A percentile compares a stretch with the other conserved stretches of the same genome.
Evolutionary conservation across 768 basidiomycete species (phyloP).

Genomic region (Naematelia aurantialba): DNA sequence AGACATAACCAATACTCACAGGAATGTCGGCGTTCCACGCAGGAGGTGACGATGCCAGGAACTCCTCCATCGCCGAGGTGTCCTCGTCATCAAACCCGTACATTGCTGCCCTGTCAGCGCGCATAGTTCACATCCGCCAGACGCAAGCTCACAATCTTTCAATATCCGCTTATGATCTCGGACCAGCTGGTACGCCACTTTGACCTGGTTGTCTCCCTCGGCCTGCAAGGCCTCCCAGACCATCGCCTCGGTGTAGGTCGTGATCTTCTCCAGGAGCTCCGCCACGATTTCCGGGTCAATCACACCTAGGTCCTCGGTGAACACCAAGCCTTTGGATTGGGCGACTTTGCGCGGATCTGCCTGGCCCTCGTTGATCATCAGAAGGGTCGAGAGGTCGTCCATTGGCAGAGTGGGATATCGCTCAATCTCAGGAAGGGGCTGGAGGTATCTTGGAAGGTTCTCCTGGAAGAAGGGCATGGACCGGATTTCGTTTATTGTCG

Average conservation of each 20-base stretch:
- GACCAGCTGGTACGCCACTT: constrained; percentile 91
- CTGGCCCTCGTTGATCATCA: constrained; percentile 41
- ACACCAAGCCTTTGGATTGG: constrained; percentile 50
- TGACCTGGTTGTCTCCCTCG: constrained; percentile 89
- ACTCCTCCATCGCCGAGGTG: constrained; percentile 54
- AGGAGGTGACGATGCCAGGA: constrained; percentile 51
- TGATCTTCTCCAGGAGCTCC: constrained; percentile 68
- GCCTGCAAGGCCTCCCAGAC: constrained; percentile 79
- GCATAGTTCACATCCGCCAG: background rate
- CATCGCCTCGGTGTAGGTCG: constrained; percentile 72
- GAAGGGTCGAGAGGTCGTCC: constrained; percentile 37
- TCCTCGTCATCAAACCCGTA: constrained; percentile 62
- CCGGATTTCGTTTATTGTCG: constrained; percentile 86
- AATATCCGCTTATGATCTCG: constrained; percentile 81
- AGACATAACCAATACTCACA: constrained; percentile 50
- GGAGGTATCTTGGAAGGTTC: constrained; percentile 79
- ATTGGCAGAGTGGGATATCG: constrained; percentile 37
- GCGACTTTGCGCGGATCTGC: constrained; percentile 41
- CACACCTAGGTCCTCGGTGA: constrained; percentile 85
- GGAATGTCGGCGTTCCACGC: constrained; percentile 51
- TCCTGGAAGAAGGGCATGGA: constrained; percentile 84
- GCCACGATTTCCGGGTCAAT: constrained; percentile 90
- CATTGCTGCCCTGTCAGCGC: constrained; percentile 56
- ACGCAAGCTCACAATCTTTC: constrained; percentile 67
- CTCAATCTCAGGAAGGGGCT: constrained; percentile 63